These are phyloP conservation scores for Albizia julibrissin DNA, from an alignment of 306 rosid genomes.

Conservation along the genomic window DNA sequence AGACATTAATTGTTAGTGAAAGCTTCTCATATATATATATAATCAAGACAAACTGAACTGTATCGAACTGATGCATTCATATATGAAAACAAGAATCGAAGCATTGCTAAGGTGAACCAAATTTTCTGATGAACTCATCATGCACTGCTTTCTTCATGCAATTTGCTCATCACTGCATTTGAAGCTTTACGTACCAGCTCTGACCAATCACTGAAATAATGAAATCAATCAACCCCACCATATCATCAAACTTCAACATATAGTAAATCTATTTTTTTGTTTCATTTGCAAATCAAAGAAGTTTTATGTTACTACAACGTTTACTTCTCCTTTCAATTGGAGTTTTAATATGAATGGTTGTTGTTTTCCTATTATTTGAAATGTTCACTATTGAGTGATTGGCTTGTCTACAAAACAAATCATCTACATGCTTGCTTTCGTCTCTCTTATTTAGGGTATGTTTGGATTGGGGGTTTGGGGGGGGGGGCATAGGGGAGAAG, in stretches of 20 bases:
- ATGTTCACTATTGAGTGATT: not conserved
- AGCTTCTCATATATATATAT: not conserved
- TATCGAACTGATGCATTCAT: not conserved
- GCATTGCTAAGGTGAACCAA: not conserved
- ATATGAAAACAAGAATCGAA: not conserved
- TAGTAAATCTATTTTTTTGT: not conserved
- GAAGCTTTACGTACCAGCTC: not conserved
- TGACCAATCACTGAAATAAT: conserved; percentile 1
- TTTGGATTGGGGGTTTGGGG: too few relatives aligned
- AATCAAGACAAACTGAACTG: not conserved
- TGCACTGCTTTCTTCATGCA: not conserved
- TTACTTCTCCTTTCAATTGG: not conserved
- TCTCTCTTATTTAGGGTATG: not conserved
- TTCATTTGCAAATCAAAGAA: not conserved
- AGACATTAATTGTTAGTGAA: not conserved
- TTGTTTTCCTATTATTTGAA: not conserved
- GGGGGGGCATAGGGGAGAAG: too few relatives aligned
- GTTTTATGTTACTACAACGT: not conserved
- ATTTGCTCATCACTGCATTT: not conserved
- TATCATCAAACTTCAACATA: not conserved
- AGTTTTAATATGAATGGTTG: not conserved
- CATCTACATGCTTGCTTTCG: not conserved
- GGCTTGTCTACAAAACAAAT: not conserved
- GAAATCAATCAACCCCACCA: not conserved
- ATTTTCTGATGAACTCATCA: not conserved